Conservation (phyloP, 257 asterid genomes). For the Linderniella brevidens region DNA sequence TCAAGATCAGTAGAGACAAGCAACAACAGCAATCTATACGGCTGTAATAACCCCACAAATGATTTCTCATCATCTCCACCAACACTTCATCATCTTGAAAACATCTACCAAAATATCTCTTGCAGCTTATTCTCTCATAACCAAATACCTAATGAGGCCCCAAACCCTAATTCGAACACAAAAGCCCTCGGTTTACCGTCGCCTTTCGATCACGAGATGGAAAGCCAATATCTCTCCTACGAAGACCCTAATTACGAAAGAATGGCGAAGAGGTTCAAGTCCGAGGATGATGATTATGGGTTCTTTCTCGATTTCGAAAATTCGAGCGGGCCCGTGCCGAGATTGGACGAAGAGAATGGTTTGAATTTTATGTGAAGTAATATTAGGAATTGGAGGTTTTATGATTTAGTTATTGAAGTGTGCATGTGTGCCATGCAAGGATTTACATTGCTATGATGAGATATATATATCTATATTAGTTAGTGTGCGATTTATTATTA, state of each 20-base stretch:
- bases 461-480: not conserved
- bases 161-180: too few species aligned
- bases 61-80: constrained; percentile 14
- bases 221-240: not conserved
- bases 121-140: too few species aligned
- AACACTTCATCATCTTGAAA: too few species aligned
- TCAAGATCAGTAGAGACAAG: constrained; percentile 18
- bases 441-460: not conserved
- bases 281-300: constrained; percentile 24
- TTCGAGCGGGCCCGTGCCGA: constrained; percentile 13
- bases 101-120: too few species aligned
- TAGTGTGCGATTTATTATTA: too few species aligned
- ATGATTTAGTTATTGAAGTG: not conserved
- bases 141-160: too few species aligned
- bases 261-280: constrained; percentile 4
- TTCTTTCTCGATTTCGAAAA: constrained; percentile 22
- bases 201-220: too few species aligned
- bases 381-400: too few species aligned
- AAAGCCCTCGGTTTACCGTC: too few species aligned
- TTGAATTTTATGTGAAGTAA: constrained; percentile 21
- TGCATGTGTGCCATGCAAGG: not conserved
- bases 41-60: constrained; percentile 7
- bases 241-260: constrained; percentile 3
- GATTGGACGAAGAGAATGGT: constrained; percentile 25
- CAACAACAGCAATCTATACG: constrained; percentile 10